These are phyloP conservation scores for Trametes hirsuta DNA, from an alignment of 1,284 basidiomycete genomes.

Conservation along the genomic window DNA sequence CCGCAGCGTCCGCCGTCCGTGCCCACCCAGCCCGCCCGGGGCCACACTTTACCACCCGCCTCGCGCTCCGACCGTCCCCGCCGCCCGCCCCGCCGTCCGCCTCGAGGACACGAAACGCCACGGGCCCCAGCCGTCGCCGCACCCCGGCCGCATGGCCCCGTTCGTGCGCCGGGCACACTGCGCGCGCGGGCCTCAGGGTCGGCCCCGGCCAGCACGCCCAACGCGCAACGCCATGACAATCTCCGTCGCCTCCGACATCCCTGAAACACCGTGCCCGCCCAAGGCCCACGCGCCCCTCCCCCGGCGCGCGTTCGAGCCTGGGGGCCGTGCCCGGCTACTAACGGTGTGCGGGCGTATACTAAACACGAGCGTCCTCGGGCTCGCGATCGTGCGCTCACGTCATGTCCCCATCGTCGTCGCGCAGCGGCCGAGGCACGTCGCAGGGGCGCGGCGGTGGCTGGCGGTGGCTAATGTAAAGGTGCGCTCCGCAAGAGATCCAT, in stretches of 20 bases:
- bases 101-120: constrained; percentile 14
- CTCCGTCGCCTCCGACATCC: not conserved
- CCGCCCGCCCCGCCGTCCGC: not conserved
- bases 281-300: not conserved
- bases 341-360: not conserved
- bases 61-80: not conserved
- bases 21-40: not conserved
- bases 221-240: constrained; percentile 13
- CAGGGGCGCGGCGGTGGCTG: not conserved
- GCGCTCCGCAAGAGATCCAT: not conserved
- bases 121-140: constrained; percentile 7
- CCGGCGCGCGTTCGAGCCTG: too few relatives aligned
- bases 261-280: constrained; percentile 1
- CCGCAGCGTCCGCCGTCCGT: too few relatives aligned
- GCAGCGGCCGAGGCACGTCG: not conserved
- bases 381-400: not conserved
- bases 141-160: not conserved
- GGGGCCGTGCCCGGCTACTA: not conserved
- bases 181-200: not conserved
- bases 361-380: not conserved
- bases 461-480: not conserved
- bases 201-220: not conserved
- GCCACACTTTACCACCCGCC: not conserved
- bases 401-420: not conserved
- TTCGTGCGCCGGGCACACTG: not conserved